phyloP scores from a whole-genome alignment of 2,329 filamentous ascomycete genomes.

The Diplocarpon rosae region DNA sequence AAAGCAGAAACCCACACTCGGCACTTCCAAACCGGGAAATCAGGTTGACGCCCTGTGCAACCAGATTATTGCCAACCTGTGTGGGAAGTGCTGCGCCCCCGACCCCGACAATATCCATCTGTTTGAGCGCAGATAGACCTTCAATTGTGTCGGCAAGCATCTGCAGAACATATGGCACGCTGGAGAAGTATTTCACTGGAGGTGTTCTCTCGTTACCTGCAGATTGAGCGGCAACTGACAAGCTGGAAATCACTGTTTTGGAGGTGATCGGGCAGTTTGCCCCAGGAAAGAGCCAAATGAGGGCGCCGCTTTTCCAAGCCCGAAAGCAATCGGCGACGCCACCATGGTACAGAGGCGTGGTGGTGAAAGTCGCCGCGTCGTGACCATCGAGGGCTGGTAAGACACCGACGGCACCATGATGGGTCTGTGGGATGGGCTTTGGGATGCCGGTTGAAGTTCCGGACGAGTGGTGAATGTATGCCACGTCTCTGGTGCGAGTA shows the following conservation, averaged over 20 bases:
- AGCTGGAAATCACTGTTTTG: slow-evolving; percentile 38
- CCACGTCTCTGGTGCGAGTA: no score
- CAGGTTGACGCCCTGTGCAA: slow-evolving; percentile 40
- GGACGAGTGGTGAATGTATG: slow-evolving; percentile 53
- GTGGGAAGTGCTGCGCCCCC: slow-evolving; percentile 48
- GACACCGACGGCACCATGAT: slow-evolving; percentile 42
- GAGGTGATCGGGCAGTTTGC: slow-evolving; percentile 44
- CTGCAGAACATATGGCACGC: slow-evolving; percentile 47
- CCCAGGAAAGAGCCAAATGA: slow-evolving; percentile 53
- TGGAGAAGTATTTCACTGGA: slow-evolving; percentile 47
- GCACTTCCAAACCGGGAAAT: slow-evolving; percentile 54
- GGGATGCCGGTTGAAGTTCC: slow-evolving; percentile 53
- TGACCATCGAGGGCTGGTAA: slow-evolving; percentile 36
- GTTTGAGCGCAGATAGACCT: slow-evolving; percentile 34
- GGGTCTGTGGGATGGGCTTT: slow-evolving; percentile 49
- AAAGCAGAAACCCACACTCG: slow-evolving; percentile 55
- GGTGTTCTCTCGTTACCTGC: slow-evolving; percentile 7
- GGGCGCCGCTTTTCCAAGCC: slow-evolving; percentile 46
- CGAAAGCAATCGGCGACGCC: slow-evolving; percentile 52
- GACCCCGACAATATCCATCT: slow-evolving; percentile 51
- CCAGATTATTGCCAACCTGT: slow-evolving; percentile 41
- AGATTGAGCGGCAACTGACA: slow-evolving; percentile 26
- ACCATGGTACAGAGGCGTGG: slow-evolving; percentile 55
- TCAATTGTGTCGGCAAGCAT: slow-evolving; percentile 35
- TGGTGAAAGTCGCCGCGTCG: slow-evolving; percentile 45